Conservation (phyloP, 192 early-diverging fungal species). For the Coemansia sp. region DNA sequence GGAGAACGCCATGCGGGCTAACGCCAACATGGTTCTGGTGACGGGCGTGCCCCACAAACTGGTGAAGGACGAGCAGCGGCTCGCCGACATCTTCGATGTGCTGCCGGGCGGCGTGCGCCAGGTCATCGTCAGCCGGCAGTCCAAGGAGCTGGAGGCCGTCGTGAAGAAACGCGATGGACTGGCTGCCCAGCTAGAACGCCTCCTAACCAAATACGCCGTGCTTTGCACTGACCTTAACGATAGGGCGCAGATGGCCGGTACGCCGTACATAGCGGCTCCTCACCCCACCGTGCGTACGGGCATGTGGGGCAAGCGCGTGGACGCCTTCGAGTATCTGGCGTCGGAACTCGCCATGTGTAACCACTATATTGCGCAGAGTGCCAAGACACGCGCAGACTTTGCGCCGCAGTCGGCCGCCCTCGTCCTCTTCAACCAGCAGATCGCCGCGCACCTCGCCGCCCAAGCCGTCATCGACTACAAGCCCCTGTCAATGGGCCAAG, state of each 20-base stretch:
- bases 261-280: slow-evolving; percentile 21
- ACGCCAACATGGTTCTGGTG: slow-evolving; percentile 71
- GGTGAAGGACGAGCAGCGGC: slow-evolving; percentile 51
- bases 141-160: slow-evolving; percentile 54
- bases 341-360: slow-evolving; percentile 42
- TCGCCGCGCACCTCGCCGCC: slow-evolving; percentile 80
- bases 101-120: slow-evolving; percentile 78
- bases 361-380: slow-evolving; percentile 45
- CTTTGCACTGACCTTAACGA: slow-evolving; percentile 14
- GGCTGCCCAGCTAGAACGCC: slow-evolving; percentile 56
- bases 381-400: slow-evolving; percentile 17
- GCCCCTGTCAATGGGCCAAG: slow-evolving; percentile 65
- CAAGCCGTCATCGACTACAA: slow-evolving; percentile 66
- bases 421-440: slow-evolving; percentile 81
- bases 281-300: slow-evolving; percentile 60
- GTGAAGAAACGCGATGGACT: slow-evolving; percentile 59
- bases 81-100: slow-evolving; percentile 58
- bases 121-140: slow-evolving; percentile 68
- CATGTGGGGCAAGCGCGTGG: slow-evolving; percentile 31
- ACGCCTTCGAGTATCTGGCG: slow-evolving; percentile 55
- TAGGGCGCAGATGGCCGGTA: background rate
- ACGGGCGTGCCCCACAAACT: slow-evolving; percentile 68
- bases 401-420: slow-evolving; percentile 69
- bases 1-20: slow-evolving; percentile 55
- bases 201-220: slow-evolving; percentile 56